phyloP scores from a whole-genome alignment of 805 yeast genomes.

The Metahyphopichia silvanorum region DNA sequence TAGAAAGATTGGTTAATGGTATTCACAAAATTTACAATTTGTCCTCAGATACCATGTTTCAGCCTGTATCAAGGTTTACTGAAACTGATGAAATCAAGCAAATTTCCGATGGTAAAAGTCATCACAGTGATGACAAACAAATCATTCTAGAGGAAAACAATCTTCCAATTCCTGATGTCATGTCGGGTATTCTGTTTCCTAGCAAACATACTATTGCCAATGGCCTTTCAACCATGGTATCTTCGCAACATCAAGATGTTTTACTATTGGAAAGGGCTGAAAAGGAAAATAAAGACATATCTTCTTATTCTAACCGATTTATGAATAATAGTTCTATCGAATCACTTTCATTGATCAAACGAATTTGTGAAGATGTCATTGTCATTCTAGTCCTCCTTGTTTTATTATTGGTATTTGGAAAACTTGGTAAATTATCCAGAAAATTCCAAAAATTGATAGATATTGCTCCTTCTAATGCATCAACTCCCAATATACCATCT shows the following conservation, averaged over 20 bases:
- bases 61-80: slow-evolving; percentile 31
- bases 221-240: slow-evolving; percentile 1
- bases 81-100: slow-evolving; percentile 11
- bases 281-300: not conserved
- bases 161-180: slow-evolving; percentile 20
- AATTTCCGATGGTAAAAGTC: slow-evolving; percentile 23
- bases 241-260: slow-evolving; percentile 8
- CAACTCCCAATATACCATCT: not conserved
- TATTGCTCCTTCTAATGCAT: not conserved
- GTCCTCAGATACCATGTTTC: slow-evolving; percentile 28
- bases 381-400: slow-evolving; percentile 38
- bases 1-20: slow-evolving; percentile 30
- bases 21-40: slow-evolving; percentile 31
- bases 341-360: slow-evolving; percentile 13
- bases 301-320: slow-evolving; percentile 1
- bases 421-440: slow-evolving; percentile 24
- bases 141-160: not conserved
- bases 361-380: slow-evolving; percentile 49
- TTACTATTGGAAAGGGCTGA: slow-evolving; percentile 7
- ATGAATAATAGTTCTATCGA: slow-evolving; percentile 1
- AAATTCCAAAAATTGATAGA: slow-evolving; percentile 4
- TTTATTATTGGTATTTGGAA: slow-evolving; percentile 34
- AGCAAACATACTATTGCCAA: slow-evolving; percentile 1
- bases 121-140: slow-evolving; percentile 3
- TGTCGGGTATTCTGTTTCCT: slow-evolving; percentile 36